Evolutionary conservation across 768 basidiomycete species (phyloP).

Genomic region (Rickenella mellea): DNA sequence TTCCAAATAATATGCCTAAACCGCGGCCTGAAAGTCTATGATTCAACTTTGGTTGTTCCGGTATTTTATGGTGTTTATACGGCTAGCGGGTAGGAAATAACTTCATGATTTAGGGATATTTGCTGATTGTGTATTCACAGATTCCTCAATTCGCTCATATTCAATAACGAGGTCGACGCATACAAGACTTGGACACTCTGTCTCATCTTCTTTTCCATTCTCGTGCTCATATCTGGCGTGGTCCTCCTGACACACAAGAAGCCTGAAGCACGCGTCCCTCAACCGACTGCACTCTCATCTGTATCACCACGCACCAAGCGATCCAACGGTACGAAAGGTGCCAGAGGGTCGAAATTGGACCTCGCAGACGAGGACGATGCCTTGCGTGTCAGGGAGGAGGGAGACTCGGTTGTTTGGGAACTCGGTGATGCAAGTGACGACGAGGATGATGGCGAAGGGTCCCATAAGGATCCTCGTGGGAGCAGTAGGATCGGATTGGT

Average conservation of each 20-base stretch:
- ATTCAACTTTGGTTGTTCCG: conserved; percentile 86
- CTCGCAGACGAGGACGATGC: conserved; percentile 31
- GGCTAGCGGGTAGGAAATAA: conserved; percentile 51
- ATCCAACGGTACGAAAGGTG: conserved; percentile 7
- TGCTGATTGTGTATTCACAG: conserved; percentile 17
- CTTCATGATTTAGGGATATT: neutral
- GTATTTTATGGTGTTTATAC: conserved; percentile 94
- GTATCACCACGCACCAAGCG: conserved; percentile 15
- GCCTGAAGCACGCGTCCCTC: conserved; percentile 39
- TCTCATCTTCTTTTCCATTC: conserved; percentile 79
- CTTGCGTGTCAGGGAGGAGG: conserved; percentile 20
- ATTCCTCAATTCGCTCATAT: conserved; percentile 63
- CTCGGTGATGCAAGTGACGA: conserved; percentile 67
- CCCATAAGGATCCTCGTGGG: conserved; percentile 1
- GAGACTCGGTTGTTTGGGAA: conserved; percentile 49
- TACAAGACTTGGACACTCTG: conserved; percentile 85
- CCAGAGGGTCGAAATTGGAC: conserved; percentile 10
- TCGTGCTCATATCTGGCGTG: conserved; percentile 82
- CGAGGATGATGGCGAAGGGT: conserved; percentile 31
- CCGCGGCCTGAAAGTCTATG: conserved; percentile 81
- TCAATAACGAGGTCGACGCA: conserved; percentile 79
- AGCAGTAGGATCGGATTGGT: conserved; percentile 13
- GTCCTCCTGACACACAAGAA: conserved; percentile 93
- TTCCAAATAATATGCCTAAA: conserved; percentile 89
- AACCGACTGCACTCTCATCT: conserved; percentile 16